A percentile compares a stretch with the other conserved stretches of the same genome.
Conservation (phyloP, 163 green algal species). For the Scenedesmus sp. region DNA sequence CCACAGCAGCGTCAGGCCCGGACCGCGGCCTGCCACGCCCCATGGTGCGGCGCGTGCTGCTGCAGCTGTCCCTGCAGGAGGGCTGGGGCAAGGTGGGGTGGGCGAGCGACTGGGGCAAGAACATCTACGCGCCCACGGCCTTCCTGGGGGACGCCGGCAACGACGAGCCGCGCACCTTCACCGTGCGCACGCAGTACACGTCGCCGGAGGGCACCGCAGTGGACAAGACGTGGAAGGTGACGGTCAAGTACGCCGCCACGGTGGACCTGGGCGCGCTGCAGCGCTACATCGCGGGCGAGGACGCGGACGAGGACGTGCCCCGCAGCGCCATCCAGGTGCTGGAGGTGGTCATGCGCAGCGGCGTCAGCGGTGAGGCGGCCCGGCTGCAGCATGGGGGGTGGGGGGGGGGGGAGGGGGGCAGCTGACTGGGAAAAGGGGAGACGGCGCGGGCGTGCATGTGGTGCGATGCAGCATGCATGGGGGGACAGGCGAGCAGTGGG, state of each 20-base stretch:
- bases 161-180: constrained; percentile 13
- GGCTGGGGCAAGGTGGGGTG: constrained; percentile 39
- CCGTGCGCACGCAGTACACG: constrained; percentile 33
- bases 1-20: neutral
- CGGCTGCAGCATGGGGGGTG: too few relatives aligned
- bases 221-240: constrained; percentile 56
- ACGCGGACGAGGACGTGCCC: constrained; percentile 35
- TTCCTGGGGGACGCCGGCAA: constrained; percentile 30
- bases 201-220: constrained; percentile 34
- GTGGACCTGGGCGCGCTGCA: constrained; percentile 46
- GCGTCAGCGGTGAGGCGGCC: constrained; percentile 56
- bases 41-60: constrained; percentile 52
- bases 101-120: constrained; percentile 55
- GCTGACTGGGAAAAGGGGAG: too few relatives aligned
- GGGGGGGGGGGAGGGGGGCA: neutral
- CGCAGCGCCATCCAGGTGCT: constrained; percentile 53
- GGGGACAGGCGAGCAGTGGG: neutral
- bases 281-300: neutral
- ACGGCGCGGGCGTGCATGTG: too few relatives aligned
- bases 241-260: constrained; percentile 54
- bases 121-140: constrained; percentile 45
- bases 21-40: constrained; percentile 45
- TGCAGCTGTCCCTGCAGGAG: constrained; percentile 32
- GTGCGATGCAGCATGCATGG: neutral
- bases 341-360: constrained; percentile 56